Percentiles rank a stretch among this genome's conserved stretches.
Evolutionary conservation across 495 filamentous ascomycete genomes (phyloP).

Genomic region (Aspergillus conjunctus): DNA sequence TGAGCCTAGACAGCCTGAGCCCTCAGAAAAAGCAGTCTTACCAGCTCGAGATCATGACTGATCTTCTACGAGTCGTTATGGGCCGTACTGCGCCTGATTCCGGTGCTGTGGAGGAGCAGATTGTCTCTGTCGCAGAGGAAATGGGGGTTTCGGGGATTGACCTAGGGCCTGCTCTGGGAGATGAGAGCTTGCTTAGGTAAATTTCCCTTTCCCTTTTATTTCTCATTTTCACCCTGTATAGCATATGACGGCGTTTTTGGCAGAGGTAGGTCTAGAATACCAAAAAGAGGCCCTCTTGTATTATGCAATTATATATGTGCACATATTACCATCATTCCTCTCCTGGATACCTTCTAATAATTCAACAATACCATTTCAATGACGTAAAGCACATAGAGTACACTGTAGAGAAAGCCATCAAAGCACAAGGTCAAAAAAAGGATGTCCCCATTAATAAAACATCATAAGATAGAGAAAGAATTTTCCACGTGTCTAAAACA

Average conservation of each 20-base stretch:
- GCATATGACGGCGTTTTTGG: neutral
- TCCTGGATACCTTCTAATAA: too few species aligned
- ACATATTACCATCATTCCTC: too few species aligned
- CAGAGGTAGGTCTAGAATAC: neutral
- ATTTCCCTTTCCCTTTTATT: neutral
- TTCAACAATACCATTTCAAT: too few species aligned
- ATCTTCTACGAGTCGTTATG: conserved; percentile 55
- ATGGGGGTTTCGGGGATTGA: conserved; percentile 53
- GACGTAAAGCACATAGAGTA: too few species aligned
- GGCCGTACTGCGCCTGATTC: conserved; percentile 42
- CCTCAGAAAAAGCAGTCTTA: conserved; percentile 48
- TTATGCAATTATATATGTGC: too few species aligned
- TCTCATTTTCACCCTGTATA: neutral
- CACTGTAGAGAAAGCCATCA: too few species aligned
- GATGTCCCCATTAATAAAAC: too few species aligned
- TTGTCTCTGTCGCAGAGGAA: conserved; percentile 52
- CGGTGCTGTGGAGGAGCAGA: conserved; percentile 39
- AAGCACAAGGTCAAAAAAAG: too few species aligned
- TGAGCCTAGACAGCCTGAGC: conserved; percentile 42
- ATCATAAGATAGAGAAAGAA: neutral
- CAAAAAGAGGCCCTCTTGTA: neutral
- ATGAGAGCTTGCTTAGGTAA: conserved; percentile 32
- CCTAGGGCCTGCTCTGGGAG: conserved; percentile 35
- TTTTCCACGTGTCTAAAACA: neutral
- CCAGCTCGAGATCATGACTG: conserved; percentile 51